Base-by-base conservation (phyloP, 1,284 basidiomycete genomes). In the Ceratobasidium sp. region DNA sequence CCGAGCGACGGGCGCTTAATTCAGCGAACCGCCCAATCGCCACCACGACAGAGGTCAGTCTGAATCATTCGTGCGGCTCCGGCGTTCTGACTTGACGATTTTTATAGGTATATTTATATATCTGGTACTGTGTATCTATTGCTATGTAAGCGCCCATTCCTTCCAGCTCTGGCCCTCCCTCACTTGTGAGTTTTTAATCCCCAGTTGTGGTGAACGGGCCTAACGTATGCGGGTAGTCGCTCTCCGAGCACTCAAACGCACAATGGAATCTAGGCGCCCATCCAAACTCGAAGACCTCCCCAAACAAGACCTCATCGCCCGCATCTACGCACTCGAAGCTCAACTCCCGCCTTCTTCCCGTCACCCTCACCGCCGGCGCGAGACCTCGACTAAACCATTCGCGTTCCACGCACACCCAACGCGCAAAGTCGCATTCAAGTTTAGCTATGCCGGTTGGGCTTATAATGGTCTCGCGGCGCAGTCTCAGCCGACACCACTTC, bases 401-500 rank as follows among this genome's bases (percentile, higher is more conserved):
- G 83, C 90, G 77, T 92, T 95, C 80, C 81, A 86, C n/a, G 82
- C 85, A 1, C 86, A 94, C 78, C 86, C 92, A 1, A 86, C 87
- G 51, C 90, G 94, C 74, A 98, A 98, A 83, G 94, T 98, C 75
- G 96, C 96, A 0, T 83, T 98, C 72, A 92, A 94, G 78, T 94
- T 98, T 80, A 91, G 91, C 78, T 99, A 98, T 81, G 90, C 95
- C 65, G 98, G 98, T 6, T 93, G 90, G 86, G 90, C 93, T 37
- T 98, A 98, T 80, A 91, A 92, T 54, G 97, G 98, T 8, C 87
- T 99, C 49, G 95, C 96, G 0, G 90, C 89, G 79, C 96, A 98
- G 80, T 83, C 86, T 59, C 85, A 84, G 49, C 85, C 85, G 16
- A 90, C 90, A 7, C 88, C 89, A 0, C 81, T 96, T 22, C 94